A percentile compares a stretch with the other conserved stretches of the same genome.
These are phyloP conservation scores for Botryotinia globosa DNA, from an alignment of 2,329 filamentous ascomycete genomes.

Conservation along the genomic window DNA sequence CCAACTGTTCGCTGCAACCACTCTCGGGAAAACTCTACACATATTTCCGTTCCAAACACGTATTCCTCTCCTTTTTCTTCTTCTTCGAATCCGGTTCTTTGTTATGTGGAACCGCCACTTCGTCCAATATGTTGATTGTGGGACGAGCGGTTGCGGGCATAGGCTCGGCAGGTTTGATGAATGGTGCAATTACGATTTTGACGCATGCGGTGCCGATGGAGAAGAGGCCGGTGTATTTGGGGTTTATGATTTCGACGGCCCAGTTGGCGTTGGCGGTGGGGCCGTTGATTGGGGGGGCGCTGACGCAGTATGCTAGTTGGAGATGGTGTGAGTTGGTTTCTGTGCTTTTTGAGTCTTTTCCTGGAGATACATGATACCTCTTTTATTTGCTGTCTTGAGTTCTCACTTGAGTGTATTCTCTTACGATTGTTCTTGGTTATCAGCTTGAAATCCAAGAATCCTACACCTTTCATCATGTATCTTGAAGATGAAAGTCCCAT, in stretches of 20 bases:
- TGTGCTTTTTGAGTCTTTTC: too few relatives aligned
- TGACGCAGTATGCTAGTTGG: too few relatives aligned
- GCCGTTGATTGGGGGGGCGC: too few relatives aligned
- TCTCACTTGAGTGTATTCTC: constrained; percentile 33
- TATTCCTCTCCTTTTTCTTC: too few relatives aligned
- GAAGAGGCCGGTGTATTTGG: neutral
- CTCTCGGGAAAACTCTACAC: too few relatives aligned
- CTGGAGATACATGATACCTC: constrained; percentile 3
- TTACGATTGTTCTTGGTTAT: neutral
- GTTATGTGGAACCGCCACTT: constrained; percentile 17
- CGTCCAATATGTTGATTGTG: constrained; percentile 30
- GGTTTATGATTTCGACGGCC: too few relatives aligned
- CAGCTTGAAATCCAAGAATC: too few relatives aligned
- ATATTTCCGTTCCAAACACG: too few relatives aligned
- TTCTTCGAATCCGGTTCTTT: too few relatives aligned
- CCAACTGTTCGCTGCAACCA: too few relatives aligned
- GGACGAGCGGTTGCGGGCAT: constrained; percentile 8
- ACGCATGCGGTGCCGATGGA: neutral
- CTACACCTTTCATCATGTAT: constrained; percentile 33
- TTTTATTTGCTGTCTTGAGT: constrained; percentile 40
- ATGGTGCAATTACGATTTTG: constrained; percentile 11
- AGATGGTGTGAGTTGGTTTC: too few relatives aligned
- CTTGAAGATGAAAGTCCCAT: constrained; percentile 29
- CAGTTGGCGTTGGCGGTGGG: too few relatives aligned
- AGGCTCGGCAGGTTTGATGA: constrained; percentile 10